phyloP scores from a whole-genome alignment of 352 stramenopile genomes.

The Detonula confervacea region DNA sequence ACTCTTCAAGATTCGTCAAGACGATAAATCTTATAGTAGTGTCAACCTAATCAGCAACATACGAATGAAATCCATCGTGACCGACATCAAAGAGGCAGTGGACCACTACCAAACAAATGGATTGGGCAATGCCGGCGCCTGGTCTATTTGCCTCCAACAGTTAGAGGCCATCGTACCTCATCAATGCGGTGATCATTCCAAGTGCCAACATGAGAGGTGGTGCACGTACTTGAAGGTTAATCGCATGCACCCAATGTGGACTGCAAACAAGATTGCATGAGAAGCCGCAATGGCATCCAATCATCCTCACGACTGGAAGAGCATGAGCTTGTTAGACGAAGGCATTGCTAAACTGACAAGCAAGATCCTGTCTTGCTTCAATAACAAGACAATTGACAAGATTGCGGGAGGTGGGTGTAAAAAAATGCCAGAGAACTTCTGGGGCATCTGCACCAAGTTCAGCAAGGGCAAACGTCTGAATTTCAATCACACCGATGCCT shows the following conservation, averaged over 20 bases:
- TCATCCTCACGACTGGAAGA: background rate
- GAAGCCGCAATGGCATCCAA: background rate
- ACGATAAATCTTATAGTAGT: conserved; percentile 4
- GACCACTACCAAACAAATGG: background rate
- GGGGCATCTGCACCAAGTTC: background rate
- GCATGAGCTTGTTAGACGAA: conserved; percentile 9
- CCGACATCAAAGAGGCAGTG: conserved; percentile 5
- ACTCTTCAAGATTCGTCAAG: conserved; percentile 9
- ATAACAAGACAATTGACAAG: conserved; percentile 6
- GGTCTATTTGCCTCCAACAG: conserved; percentile 10
- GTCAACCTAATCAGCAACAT: conserved; percentile 4
- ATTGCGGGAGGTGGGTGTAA: background rate
- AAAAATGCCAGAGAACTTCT: background rate
- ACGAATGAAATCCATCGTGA: conserved; percentile 7
- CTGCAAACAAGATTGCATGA: background rate
- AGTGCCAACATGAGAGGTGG: conserved; percentile 18
- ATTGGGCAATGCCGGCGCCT: background rate
- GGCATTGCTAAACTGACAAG: background rate
- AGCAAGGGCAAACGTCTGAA: background rate
- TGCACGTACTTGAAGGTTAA: conserved; percentile 9
- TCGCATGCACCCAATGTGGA: conserved; percentile 1
- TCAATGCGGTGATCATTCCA: conserved; percentile 13
- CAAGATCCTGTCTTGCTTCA: conserved; percentile 2
- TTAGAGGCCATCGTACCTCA: conserved; percentile 10
- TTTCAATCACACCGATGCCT: background rate